phyloP scores from a whole-genome alignment of 1,139 yeast genomes.

The Saccharomyces hybrid region DNA sequence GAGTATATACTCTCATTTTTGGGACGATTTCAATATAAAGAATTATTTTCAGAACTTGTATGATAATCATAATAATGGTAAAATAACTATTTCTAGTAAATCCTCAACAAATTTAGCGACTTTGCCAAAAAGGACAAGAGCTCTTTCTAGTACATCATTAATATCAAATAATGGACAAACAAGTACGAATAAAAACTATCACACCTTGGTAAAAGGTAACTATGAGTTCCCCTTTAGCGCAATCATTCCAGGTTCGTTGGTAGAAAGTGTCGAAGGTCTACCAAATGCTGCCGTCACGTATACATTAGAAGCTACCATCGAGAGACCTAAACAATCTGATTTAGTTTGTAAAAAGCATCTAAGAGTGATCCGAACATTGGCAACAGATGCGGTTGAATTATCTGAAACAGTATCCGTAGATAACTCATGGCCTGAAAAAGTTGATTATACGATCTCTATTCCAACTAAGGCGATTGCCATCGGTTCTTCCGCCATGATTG shows the following conservation, averaged over 20 bases:
- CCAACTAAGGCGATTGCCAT: constrained; percentile 88
- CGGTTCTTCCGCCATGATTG: constrained; percentile 69
- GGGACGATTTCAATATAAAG: constrained; percentile 60
- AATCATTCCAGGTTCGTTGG: constrained; percentile 73
- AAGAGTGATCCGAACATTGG: constrained; percentile 78
- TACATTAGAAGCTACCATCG: constrained; percentile 70
- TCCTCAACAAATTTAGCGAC: constrained; percentile 22
- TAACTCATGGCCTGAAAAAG: constrained; percentile 92
- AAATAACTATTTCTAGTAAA: constrained; percentile 16
- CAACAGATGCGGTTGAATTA: constrained; percentile 80
- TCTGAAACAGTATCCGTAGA: constrained; percentile 91
- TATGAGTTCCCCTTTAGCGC: constrained; percentile 88
- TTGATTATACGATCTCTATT: constrained; percentile 79
- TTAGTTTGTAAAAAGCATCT: constrained; percentile 64
- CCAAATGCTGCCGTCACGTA: constrained; percentile 80
- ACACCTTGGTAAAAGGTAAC: constrained; percentile 58
- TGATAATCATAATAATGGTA: constrained; percentile 22
- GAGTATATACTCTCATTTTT: constrained; percentile 61
- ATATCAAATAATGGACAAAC: constrained; percentile 12
- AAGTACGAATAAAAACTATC: constrained; percentile 27
- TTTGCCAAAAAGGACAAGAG: constrained; percentile 5
- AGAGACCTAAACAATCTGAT: constrained; percentile 70
- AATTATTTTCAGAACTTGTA: constrained; percentile 28
- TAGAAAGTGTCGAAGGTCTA: constrained; percentile 86
- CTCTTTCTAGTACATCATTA: constrained; percentile 6